Evolutionary conservation across 805 yeast genomes (phyloP), one percentile per base, ranked within the genome.

Genomic region (Kodamaea lidongshanica): DNA sequence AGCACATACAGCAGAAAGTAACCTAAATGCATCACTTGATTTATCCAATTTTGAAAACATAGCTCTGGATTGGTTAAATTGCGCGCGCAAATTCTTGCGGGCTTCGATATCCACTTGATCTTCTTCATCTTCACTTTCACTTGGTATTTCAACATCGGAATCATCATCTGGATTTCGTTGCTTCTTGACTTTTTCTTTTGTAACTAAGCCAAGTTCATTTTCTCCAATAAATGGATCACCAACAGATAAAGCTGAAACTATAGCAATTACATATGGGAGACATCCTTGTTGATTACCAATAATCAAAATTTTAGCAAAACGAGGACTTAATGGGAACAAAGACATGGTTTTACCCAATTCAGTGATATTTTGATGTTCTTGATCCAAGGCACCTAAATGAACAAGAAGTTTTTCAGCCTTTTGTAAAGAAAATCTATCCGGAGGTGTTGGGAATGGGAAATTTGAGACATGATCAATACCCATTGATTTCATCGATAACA

Each of bases 361-460:
- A 0, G 97, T 87, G 17, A 92, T 69, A 5, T 51, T 52, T 16
- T 65, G 75, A 2, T 68, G 62, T 7, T 56, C 54, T 20, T 58
- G 59, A 36, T 70, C 71, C 37, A 92, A 56, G 0, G 97, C 98
- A 7, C 96, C 96, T 17, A 92, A 55, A 40, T 74, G 71, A 24
- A 72, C 68, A 34, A 92, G 63, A 9, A 86, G 49, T 33, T 67
- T 69, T 38, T 85, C 79, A 0, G 96, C 94, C 33, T 68, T 74
- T 2, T 52, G 54, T 23, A 92, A 59, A 19, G 80, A 62, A 0
- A 28, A 27, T 32, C 79, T 59, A 30, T 79, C 82, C 0, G 97
- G 96, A 2, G 95, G 84, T 0, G 97, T 88, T 4, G 97, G 95
- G 59, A 92, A 92, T 19, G 98, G 98, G 63, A 92, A 92, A 47